Percentiles rank a stretch among this genome's conserved stretches.
phyloP scores from a whole-genome alignment of 1,139 yeast genomes.

The Taiozyma onychis region DNA sequence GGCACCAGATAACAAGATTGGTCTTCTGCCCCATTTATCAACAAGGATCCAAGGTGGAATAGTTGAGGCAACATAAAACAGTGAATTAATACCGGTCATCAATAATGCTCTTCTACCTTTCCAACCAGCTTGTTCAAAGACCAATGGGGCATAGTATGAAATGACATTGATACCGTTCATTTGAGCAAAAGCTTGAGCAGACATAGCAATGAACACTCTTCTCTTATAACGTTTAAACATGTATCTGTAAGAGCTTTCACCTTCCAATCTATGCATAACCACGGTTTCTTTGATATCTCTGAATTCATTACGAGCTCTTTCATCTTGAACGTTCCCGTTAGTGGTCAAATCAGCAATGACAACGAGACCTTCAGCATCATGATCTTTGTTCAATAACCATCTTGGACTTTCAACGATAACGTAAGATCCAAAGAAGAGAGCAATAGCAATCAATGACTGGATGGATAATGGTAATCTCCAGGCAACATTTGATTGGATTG shows the following conservation, averaged over 20 bases:
- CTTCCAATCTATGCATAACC: conserved; percentile 70
- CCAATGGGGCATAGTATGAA: conserved; percentile 89
- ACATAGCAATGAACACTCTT: conserved; percentile 84
- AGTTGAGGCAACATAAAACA: conserved; percentile 70
- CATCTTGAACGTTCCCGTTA: conserved; percentile 50
- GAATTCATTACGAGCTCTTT: conserved; percentile 61
- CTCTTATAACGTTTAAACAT: conserved; percentile 67
- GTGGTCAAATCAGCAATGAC: conserved; percentile 81
- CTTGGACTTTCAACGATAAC: conserved; percentile 84
- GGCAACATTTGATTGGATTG: conserved; percentile 46
- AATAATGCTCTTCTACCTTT: conserved; percentile 78
- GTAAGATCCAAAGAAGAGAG: conserved; percentile 66
- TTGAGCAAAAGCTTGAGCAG: conserved; percentile 89
- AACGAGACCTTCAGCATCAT: conserved; percentile 80
- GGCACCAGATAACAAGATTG: conserved; percentile 73
- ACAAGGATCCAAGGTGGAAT: conserved; percentile 90
- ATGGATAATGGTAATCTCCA: conserved; percentile 80
- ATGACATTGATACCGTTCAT: conserved; percentile 90
- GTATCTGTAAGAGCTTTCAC: conserved; percentile 61
- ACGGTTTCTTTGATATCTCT: conserved; percentile 80
- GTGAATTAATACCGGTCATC: conserved; percentile 87
- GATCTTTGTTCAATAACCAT: conserved; percentile 84
- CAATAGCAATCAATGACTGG: conserved; percentile 70
- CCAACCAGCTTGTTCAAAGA: conserved; percentile 96
- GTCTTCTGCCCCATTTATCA: conserved; percentile 88